A percentile compares a stretch with the other conserved stretches of the same genome.
Evolutionary conservation across 805 yeast species (phyloP).

Genomic region (Candida easanensis): DNA sequence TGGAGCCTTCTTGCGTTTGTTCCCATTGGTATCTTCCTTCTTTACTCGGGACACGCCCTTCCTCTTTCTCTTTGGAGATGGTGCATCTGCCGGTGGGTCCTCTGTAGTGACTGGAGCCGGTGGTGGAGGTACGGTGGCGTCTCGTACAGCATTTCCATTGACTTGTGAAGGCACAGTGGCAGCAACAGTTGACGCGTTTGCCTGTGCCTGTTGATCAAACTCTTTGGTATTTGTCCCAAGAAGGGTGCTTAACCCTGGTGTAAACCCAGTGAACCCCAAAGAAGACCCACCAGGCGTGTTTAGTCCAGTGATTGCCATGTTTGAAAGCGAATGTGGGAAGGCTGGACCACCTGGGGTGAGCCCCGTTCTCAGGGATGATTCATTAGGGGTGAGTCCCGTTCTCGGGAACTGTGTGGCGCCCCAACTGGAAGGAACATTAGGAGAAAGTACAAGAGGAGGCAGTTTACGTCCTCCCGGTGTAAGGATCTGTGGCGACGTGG

Average conservation of each 20-base stretch:
- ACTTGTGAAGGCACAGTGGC: neutral
- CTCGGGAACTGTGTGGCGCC: conserved; percentile 28
- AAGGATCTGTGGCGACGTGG: conserved; percentile 45
- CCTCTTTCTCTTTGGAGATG: neutral
- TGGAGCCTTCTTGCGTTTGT: conserved; percentile 2
- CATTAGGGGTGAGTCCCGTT: conserved; percentile 75
- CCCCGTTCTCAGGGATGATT: conserved; percentile 68
- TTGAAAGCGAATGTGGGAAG: conserved; percentile 39
- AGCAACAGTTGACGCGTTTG: conserved; percentile 6
- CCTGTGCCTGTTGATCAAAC: conserved; percentile 17
- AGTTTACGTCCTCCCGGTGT: conserved; percentile 58
- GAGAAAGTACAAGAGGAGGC: conserved; percentile 42
- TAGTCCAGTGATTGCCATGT: conserved; percentile 25
- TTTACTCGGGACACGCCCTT: conserved; percentile 7
- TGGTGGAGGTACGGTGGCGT: no score
- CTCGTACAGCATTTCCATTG: conserved; percentile 6
- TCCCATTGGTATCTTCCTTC: conserved; percentile 5
- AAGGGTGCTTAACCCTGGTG: conserved; percentile 36
- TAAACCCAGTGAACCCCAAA: conserved; percentile 23
- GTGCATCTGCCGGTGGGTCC: neutral
- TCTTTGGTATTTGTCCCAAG: conserved; percentile 21
- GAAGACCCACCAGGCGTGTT: conserved; percentile 21
- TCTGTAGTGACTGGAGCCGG: neutral
- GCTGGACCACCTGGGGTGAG: conserved; percentile 60
- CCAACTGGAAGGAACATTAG: conserved; percentile 26